Conservation (phyloP, 768 basidiomycete species). For the Gautieria morchelliformis region DNA sequence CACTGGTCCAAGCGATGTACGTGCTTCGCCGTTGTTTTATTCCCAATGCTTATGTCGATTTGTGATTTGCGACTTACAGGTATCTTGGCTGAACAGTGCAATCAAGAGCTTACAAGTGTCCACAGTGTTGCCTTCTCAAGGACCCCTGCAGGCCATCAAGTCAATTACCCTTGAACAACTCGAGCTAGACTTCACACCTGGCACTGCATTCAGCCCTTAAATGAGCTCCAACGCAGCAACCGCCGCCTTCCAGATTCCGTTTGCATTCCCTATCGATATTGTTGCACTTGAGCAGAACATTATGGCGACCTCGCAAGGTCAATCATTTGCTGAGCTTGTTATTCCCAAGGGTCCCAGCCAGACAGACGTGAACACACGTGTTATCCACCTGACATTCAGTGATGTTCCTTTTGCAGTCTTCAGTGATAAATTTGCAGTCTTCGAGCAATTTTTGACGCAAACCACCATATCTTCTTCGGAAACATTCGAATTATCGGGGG, state of each 20-base stretch:
- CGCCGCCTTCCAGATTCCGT: slow-evolving; percentile 58
- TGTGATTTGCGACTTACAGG: slow-evolving; percentile 25
- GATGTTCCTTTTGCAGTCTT: slow-evolving; percentile 52
- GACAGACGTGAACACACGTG: slow-evolving; percentile 53
- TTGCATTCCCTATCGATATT: slow-evolving; percentile 62
- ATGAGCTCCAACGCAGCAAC: slow-evolving; percentile 52
- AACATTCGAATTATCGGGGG: slow-evolving; percentile 43
- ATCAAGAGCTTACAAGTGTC: slow-evolving; percentile 52
- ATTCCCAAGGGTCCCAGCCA: slow-evolving; percentile 46
- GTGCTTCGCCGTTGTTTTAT: slow-evolving; percentile 10
- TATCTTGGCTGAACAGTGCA: slow-evolving; percentile 63
- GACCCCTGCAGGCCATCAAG: slow-evolving; percentile 52
- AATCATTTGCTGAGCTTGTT: slow-evolving; percentile 48
- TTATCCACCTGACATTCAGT: slow-evolving; percentile 51
- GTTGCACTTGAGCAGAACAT: slow-evolving; percentile 51
- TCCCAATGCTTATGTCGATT: neutral
- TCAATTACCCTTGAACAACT: slow-evolving; percentile 53
- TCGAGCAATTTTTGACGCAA: slow-evolving; percentile 51
- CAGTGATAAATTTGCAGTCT: slow-evolving; percentile 36
- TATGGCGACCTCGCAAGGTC: slow-evolving; percentile 39
- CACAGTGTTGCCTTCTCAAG: slow-evolving; percentile 54
- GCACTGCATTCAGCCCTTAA: slow-evolving; percentile 46
- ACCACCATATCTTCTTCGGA: slow-evolving; percentile 41
- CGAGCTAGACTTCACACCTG: slow-evolving; percentile 45
- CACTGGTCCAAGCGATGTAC: slow-evolving; percentile 48